A percentile compares a stretch with the other conserved stretches of the same genome.
Evolutionary conservation across 2,329 filamentous ascomycete genomes (phyloP).

Genomic region (Teratosphaeria pseudoeucalypti): DNA sequence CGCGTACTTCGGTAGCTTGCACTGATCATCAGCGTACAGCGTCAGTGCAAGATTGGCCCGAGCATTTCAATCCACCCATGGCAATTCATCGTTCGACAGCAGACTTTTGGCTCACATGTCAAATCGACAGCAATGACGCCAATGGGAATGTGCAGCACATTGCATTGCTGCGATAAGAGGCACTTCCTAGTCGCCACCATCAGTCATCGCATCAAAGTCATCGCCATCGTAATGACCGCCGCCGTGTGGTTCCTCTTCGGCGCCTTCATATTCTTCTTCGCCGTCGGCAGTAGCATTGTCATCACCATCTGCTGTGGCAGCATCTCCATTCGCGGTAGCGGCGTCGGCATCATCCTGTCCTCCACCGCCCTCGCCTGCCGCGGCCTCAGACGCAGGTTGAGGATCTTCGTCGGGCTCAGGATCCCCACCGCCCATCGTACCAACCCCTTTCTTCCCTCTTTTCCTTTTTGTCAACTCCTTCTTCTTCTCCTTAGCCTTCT

Average conservation of each 20-base stretch:
- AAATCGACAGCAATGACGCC: background rate
- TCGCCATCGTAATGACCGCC: background rate
- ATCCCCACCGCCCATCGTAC: conserved; percentile 5
- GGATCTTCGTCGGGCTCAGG: background rate
- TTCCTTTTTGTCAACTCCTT: conserved; percentile 1
- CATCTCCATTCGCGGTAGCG: background rate
- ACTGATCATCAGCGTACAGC: background rate
- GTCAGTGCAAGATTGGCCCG: background rate
- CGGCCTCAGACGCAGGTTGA: background rate
- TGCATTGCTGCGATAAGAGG: background rate
- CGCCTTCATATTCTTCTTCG: background rate
- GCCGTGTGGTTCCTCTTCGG: background rate
- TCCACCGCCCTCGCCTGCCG: background rate
- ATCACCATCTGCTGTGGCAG: background rate
- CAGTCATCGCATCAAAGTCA: background rate
- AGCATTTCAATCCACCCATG: background rate
- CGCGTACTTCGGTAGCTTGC: too few relatives aligned
- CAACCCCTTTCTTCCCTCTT: background rate
- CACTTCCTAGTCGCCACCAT: background rate
- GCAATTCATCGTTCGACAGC: background rate
- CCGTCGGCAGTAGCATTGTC: background rate
- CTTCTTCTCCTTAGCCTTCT: conserved; percentile 22
- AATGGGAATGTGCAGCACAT: background rate
- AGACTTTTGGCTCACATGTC: background rate
- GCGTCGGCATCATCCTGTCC: background rate